Percentiles rank a stretch among this genome's conserved stretches.
These are phyloP conservation scores for Grosmannia clavigera DNA, from an alignment of 2,329 filamentous ascomycete species.

Conservation along the genomic window DNA sequence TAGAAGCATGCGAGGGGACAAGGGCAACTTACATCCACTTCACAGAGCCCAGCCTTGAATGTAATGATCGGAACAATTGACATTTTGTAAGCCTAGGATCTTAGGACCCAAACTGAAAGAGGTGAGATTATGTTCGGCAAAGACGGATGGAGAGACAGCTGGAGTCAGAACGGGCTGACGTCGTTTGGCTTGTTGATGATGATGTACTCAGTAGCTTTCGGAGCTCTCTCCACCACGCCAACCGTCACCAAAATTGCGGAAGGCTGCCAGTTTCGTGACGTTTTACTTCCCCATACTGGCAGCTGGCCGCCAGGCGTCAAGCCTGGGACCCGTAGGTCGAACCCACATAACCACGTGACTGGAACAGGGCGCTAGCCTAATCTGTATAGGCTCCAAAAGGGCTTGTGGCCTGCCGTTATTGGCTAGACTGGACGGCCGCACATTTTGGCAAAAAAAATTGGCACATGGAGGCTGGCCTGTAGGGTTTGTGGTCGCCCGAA, in stretches of 20 bases:
- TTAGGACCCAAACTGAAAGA: not conserved
- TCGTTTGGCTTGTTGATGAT: not conserved
- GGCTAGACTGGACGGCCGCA: not conserved
- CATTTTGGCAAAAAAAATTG: conserved; percentile 9
- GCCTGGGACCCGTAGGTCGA: not conserved
- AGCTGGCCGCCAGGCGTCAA: conserved; percentile 4
- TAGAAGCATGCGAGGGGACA: conserved; percentile 5
- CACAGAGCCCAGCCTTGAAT: conserved; percentile 90
- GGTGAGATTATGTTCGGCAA: not conserved
- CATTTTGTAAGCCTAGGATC: conserved; percentile 38
- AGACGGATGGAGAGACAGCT: not conserved
- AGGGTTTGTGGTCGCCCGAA: conserved; percentile 5
- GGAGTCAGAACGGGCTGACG: not conserved
- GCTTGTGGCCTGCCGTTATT: not conserved
- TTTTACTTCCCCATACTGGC: conserved; percentile 2
- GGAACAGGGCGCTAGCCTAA: not conserved
- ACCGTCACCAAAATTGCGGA: not conserved
- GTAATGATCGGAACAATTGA: conserved; percentile 78
- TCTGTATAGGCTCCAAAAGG: not conserved
- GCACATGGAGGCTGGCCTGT: conserved; percentile 6
- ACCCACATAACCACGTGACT: not conserved
- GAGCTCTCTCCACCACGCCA: conserved; percentile 3
- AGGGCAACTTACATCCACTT: conserved; percentile 56
- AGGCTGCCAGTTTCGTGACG: conserved; percentile 13
- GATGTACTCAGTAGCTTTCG: conserved; percentile 1